Evolutionary conservation across 805 yeast species (phyloP).

Genomic region (Hanseniaspora lindneri): DNA sequence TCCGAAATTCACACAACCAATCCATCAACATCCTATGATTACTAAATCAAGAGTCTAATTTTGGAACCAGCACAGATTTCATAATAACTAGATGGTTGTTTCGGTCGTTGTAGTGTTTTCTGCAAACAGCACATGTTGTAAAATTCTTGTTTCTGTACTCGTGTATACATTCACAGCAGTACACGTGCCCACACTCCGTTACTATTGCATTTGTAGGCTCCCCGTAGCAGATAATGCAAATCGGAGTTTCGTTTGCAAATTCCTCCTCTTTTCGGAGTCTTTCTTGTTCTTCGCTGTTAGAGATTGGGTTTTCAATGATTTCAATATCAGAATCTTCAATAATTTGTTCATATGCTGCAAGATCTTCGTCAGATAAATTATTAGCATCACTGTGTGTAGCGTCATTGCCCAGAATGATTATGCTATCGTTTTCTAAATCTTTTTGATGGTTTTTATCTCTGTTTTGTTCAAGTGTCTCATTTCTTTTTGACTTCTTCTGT

Average conservation of each 20-base stretch:
- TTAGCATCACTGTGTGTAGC: constrained; percentile 14
- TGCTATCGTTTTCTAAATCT: constrained; percentile 19
- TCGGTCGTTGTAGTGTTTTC: constrained; percentile 29
- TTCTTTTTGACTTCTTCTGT: neutral
- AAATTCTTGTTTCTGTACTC: constrained; percentile 26
- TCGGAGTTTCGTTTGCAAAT: constrained; percentile 27
- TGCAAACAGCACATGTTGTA: constrained; percentile 37
- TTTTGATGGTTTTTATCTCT: too few species aligned
- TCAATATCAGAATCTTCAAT: constrained; percentile 29
- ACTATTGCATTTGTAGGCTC: constrained; percentile 38
- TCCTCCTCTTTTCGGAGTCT: constrained; percentile 26
- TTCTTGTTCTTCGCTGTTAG: constrained; percentile 19
- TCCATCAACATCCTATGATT: neutral
- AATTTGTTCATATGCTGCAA: constrained; percentile 25
- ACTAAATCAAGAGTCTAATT: neutral
- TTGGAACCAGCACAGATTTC: constrained; percentile 23
- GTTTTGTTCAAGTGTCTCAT: too few species aligned
- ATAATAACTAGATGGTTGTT: constrained; percentile 27
- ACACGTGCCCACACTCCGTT: constrained; percentile 48
- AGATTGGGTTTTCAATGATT: constrained; percentile 18
- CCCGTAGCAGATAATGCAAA: constrained; percentile 46
- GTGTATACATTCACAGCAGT: constrained; percentile 43
- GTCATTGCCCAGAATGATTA: constrained; percentile 9
- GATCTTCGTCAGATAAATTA: constrained; percentile 1
- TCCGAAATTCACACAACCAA: neutral